Evolutionary conservation across 2,329 filamentous ascomycete genomes (phyloP).

Genomic region (Neospermospora avenae): DNA sequence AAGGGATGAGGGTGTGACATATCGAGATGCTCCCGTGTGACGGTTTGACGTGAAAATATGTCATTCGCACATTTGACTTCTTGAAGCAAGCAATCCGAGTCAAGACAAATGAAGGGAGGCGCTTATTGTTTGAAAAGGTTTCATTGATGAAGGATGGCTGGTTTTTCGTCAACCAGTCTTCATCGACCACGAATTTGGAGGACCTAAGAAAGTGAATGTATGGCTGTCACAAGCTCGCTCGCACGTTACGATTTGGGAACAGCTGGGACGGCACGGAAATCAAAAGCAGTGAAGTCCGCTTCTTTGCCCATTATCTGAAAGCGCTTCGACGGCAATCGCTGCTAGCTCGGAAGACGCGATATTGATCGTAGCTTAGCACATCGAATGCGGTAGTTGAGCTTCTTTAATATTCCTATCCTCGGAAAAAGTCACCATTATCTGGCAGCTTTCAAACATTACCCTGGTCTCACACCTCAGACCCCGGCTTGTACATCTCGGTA

Average conservation of each 20-base stretch:
- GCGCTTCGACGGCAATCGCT: neutral
- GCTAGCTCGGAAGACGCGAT: neutral
- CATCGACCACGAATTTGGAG: slow-evolving; percentile 26
- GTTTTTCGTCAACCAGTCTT: slow-evolving; percentile 23
- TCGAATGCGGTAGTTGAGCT: neutral
- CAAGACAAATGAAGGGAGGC: slow-evolving; percentile 19
- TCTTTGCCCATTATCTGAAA: neutral
- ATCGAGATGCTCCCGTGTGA: slow-evolving; percentile 19
- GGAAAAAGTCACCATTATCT: slow-evolving; percentile 8
- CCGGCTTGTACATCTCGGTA: slow-evolving; percentile 23
- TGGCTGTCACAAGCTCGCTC: slow-evolving; percentile 23
- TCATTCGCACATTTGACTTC: slow-evolving; percentile 6
- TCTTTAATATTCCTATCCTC: slow-evolving; percentile 2
- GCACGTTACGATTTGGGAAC: slow-evolving; percentile 5
- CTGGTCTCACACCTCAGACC: slow-evolving; percentile 12
- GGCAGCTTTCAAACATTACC: slow-evolving; percentile 1
- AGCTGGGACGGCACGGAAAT: slow-evolving; percentile 18
- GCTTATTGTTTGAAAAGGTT: slow-evolving; percentile 19
- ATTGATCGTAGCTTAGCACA: neutral
- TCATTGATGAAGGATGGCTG: slow-evolving; percentile 14
- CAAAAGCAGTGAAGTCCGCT: slow-evolving; percentile 17
- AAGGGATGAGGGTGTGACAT: slow-evolving; percentile 25
- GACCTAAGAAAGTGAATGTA: slow-evolving; percentile 10
- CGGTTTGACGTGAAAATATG: slow-evolving; percentile 6
- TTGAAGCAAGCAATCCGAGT: slow-evolving; percentile 13